These are phyloP conservation scores for Zoysia pacifica DNA, from an alignment of 176 grass and related monocot genomes.

Conservation along the genomic window DNA sequence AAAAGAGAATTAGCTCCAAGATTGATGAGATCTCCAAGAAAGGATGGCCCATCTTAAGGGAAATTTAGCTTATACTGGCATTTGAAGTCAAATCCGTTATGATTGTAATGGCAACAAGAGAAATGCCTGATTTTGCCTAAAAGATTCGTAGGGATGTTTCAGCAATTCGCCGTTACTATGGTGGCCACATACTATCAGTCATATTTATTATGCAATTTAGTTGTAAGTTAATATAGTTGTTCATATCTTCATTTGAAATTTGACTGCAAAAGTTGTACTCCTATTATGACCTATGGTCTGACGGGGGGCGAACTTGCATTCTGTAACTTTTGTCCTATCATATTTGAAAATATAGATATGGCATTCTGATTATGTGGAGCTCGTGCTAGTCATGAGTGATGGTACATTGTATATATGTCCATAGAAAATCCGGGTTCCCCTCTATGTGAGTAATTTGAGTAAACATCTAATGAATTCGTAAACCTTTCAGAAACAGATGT, in stretches of 20 bases:
- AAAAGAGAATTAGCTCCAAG: slow-evolving; percentile 74
- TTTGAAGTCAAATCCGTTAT: neutral
- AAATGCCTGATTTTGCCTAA: slow-evolving; percentile 12
- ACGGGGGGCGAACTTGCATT: neutral
- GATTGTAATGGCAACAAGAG: slow-evolving; percentile 5
- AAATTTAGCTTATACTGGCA: slow-evolving; percentile 50
- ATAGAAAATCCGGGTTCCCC: neutral
- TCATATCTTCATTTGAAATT: slow-evolving; percentile 14
- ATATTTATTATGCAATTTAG: slow-evolving; percentile 7
- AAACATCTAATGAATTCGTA: neutral
- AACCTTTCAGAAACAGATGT: neutral
- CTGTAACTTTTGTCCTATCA: slow-evolving; percentile 3
- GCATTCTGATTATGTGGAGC: neutral
- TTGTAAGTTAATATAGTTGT: neutral
- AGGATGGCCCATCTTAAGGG: slow-evolving; percentile 79
- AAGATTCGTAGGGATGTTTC: slow-evolving; percentile 1
- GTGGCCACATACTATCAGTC: neutral
- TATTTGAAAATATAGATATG: slow-evolving; percentile 15
- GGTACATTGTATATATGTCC: neutral
- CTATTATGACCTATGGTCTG: slow-evolving; percentile 3
- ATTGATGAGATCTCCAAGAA: slow-evolving; percentile 69
- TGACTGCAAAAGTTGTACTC: neutral
- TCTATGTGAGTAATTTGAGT: neutral
- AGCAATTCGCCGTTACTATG: neutral
- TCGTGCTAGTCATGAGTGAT: neutral